Base-by-base conservation (phyloP, 1,139 yeast species). In the Debaryomyces psychrophilus region DNA sequence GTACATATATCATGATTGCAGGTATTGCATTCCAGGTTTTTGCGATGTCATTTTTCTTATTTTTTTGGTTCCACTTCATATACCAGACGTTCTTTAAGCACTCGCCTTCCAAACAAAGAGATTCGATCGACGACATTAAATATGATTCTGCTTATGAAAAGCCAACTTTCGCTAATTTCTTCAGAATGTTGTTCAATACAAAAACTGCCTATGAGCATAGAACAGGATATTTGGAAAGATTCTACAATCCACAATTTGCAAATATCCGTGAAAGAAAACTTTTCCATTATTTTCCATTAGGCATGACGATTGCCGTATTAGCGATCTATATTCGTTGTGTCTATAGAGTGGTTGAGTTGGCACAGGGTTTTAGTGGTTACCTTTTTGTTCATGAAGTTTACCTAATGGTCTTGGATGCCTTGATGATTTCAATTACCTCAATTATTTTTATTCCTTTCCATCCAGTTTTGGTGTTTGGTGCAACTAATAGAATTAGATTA, bases 11-110 rank as follows among this genome's bases (percentile, higher is more conserved):
- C 45, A 88, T 90, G 88, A 81, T 89, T 49, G 95, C 82, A 4
- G 97, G 97, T 28, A 76, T 90, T 49, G 83, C 84, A 0, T 74
- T 86, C 58, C 97, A 90, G 67, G 90, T 89, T 15, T 71, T 78
- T 8, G 77, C 90, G n/a, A 87, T 90, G 86, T 53, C 79, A 1
- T 50, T 82, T 1, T 90, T 87, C 63, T 63, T 85, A 41, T 27
- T 70, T 5, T 69, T 87, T 39, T 83, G 83, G 78, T 62, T 68
- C 39, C 74, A 71, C 46, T 83, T 85, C 60, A 58, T 80, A 46
- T 69, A 59, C 56, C 66, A 71, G 38, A 64, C 82, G 12, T 73
- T 64, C 56, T 67, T 75, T 55, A 66, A 57, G 42, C 61, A 67
- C 34, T 45, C 56, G 9, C 31, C 44, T 6, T 31, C 37, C 4